Base-by-base conservation (phyloP, 2,329 filamentous ascomycete genomes). In the Calonectria naviculata region DNA sequence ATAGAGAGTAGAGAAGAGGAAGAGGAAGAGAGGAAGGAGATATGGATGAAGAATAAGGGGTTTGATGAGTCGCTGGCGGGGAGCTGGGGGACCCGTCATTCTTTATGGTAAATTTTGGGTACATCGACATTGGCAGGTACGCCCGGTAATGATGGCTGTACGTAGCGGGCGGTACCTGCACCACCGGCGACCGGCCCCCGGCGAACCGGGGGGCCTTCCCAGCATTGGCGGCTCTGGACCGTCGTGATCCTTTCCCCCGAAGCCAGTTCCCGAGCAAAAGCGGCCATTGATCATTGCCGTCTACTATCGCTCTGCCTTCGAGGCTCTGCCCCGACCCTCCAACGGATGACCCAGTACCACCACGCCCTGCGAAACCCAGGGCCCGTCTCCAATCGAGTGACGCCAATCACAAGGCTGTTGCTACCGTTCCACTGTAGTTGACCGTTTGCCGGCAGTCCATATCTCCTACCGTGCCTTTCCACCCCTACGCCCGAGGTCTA, bases 231-330 rank as follows among this genome's bases (percentile, higher is more conserved):
- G 71, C 71, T 70, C 62, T 54, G 63, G 54, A 71, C 68, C 67
- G 71, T 73, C 72, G 73, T 76, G 77, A 77, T 79, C 77, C 77
- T 78, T 79, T 79, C 76, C 77, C 77, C 77, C 77, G 77, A 79
- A 68, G 70, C 74, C 71, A 74, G 52, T 63, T 77, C 74, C 76
- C 76, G 76, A 78, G 75, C 68, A 77, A 67, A 73, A 66, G 70
- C 70, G 65, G 29, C 49, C 67, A 56, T 64, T 60, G 17, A 44
- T 70, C 62, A 64, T 29, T 49, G 31, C 49, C 34, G 34, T n/a
- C 71, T 26, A 31, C 58, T 36, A 46, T 54, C 46, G 34, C 44
- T 28, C 7, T 10, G 21, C 49, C 8, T 31, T 38, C 54, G 28
- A 68, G 41, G 61, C 63, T 70, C 67, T 61, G 63, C 56, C 31